These are phyloP conservation scores for Eucalyptus erythrocorys DNA, from an alignment of 345 rosid genomes.

Conservation along the genomic window DNA sequence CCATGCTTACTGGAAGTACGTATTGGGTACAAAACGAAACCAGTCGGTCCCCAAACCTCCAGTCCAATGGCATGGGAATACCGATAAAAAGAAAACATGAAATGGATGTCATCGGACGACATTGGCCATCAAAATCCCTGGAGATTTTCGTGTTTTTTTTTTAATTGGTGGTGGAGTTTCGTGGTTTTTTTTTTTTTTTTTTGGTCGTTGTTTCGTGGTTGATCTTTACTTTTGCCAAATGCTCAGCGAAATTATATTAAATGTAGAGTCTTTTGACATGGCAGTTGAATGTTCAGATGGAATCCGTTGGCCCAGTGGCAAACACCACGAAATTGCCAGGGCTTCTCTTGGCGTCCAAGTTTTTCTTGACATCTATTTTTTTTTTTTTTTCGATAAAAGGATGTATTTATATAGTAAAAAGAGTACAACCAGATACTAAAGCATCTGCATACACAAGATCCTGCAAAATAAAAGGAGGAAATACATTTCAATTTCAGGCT, in stretches of 20 bases:
- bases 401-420: no score
- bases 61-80: not conserved
- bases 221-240: not conserved
- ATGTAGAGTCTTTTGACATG: not conserved
- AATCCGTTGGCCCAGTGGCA: no score
- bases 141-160: not conserved
- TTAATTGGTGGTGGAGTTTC: not conserved
- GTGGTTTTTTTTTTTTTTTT: no score
- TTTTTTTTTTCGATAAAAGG: no score
- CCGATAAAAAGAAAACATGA: not conserved
- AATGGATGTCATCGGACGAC: not conserved
- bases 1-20: not conserved
- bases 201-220: not conserved
- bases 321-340: no score
- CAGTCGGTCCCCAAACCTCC: not conserved
- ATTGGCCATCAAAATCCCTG: not conserved
- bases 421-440: no score
- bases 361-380: no score
- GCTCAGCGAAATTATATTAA: not conserved
- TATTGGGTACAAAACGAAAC: not conserved
- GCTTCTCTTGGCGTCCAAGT: no score
- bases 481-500: no score
- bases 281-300: not conserved
- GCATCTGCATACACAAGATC: no score
- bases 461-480: no score